phyloP scores from a whole-genome alignment of 345 rosid species.

The Salix arbutifolia region DNA sequence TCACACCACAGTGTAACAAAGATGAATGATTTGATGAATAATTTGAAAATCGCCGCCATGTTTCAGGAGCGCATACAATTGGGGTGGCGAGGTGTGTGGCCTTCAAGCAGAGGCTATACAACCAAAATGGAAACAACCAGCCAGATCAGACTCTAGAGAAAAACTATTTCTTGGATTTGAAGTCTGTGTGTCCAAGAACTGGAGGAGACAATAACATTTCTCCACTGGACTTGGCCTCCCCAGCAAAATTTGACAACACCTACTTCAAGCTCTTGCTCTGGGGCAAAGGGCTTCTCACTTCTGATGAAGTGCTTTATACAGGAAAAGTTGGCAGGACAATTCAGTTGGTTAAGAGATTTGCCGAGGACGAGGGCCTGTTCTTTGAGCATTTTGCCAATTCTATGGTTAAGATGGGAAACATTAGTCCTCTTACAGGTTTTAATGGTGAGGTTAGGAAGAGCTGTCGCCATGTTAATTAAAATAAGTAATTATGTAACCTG shows the following conservation, averaged over 20 bases:
- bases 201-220: conserved; percentile 27
- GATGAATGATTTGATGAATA: not conserved
- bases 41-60: not conserved
- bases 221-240: conserved; percentile 24
- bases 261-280: conserved; percentile 25
- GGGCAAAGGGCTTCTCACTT: conserved; percentile 30
- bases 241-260: conserved; percentile 23
- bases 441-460: conserved; percentile 27
- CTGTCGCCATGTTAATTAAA: conserved; percentile 20
- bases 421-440: conserved; percentile 22
- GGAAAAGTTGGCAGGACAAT: conserved; percentile 6
- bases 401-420: conserved; percentile 26
- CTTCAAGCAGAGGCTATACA: conserved; percentile 32
- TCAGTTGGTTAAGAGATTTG: conserved; percentile 17
- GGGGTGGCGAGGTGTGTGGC: conserved; percentile 27
- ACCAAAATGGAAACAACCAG: conserved; percentile 26
- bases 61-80: conserved; percentile 30
- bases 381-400: conserved; percentile 28
- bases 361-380: conserved; percentile 20
- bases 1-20: not conserved
- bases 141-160: conserved; percentile 22
- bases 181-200: conserved; percentile 25
- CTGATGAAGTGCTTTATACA: conserved; percentile 21
- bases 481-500: not conserved
- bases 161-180: conserved; percentile 19